A percentile compares a stretch with the other conserved stretches of the same genome.
Conservation (phyloP, 2,329 filamentous ascomycete genomes). For the Penicillium palitans region DNA sequence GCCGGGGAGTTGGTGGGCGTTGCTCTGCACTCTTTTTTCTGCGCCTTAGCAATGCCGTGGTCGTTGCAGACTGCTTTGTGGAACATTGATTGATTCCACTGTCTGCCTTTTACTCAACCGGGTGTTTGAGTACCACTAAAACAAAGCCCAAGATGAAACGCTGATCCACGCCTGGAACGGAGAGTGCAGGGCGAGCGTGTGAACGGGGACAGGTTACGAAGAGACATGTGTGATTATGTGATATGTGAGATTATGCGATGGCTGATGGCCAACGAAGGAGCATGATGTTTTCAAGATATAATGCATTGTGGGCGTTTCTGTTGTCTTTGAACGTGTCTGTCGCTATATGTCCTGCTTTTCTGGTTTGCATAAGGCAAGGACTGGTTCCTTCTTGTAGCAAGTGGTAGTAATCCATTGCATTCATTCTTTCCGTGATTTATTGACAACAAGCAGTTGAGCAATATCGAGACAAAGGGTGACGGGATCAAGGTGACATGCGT, state of each 20-base stretch:
- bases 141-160: not conserved
- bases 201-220: too few relatives aligned
- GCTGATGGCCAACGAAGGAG: not conserved
- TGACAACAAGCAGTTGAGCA: not conserved
- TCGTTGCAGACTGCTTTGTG: not conserved
- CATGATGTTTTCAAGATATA: not conserved
- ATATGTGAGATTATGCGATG: too few relatives aligned
- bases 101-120: not conserved
- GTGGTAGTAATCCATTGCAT: not conserved
- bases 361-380: not conserved
- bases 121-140: not conserved
- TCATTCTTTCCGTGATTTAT: not conserved
- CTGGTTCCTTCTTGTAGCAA: conserved; percentile 1
- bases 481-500: not conserved
- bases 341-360: not conserved
- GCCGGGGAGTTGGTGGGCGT: not conserved
- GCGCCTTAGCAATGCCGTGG: not conserved
- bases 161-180: not conserved
- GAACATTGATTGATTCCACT: not conserved
- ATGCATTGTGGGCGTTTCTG: conserved; percentile 4
- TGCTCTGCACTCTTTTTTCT: not conserved
- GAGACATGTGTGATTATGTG: not conserved
- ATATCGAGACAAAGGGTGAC: not conserved
- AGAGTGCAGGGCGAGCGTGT: not conserved
- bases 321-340: not conserved